phyloP scores from a whole-genome alignment of 2,329 filamentous ascomycete genomes.

The Claviceps africana region DNA sequence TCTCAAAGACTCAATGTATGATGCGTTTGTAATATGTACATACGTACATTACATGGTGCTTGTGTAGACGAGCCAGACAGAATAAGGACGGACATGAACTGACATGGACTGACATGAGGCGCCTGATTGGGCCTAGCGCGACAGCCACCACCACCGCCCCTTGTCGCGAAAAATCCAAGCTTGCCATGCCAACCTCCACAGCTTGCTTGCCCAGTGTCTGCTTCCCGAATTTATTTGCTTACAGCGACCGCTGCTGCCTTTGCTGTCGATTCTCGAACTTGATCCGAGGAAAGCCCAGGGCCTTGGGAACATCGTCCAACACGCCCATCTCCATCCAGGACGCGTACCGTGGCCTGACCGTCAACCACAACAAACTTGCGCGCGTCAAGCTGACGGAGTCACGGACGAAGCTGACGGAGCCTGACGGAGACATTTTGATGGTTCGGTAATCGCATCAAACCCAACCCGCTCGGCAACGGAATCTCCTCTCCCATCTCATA shows the following conservation, averaged over 20 bases:
- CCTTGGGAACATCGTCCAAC: not conserved
- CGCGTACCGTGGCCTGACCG: not conserved
- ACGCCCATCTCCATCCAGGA: not conserved
- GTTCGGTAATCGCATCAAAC: conserved; percentile 4
- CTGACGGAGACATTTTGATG: conserved; percentile 1
- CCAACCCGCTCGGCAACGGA: not conserved
- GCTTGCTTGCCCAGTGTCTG: not conserved
- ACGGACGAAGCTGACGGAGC: not conserved
- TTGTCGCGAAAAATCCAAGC: conserved; percentile 6
- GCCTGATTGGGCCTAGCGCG: conserved; percentile 21
- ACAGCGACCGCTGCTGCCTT: not conserved
- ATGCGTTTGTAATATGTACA: not conserved
- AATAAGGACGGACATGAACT: not conserved
- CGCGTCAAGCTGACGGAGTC: not conserved
- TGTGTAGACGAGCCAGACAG: not conserved
- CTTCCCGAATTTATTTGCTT: not conserved
- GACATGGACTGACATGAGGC: conserved; percentile 6
- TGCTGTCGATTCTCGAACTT: not conserved
- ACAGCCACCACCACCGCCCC: conserved; percentile 2
- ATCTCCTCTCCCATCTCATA: not conserved
- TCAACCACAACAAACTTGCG: not conserved
- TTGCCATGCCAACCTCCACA: conserved; percentile 5
- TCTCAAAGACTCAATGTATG: not conserved
- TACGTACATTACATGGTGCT: too few species aligned
- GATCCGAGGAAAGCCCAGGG: not conserved